Evolutionary conservation across 176 grass and related monocot genomes (phyloP), one percentile per base, ranked within the genome.

Genomic region (Oryza rufipogon): DNA sequence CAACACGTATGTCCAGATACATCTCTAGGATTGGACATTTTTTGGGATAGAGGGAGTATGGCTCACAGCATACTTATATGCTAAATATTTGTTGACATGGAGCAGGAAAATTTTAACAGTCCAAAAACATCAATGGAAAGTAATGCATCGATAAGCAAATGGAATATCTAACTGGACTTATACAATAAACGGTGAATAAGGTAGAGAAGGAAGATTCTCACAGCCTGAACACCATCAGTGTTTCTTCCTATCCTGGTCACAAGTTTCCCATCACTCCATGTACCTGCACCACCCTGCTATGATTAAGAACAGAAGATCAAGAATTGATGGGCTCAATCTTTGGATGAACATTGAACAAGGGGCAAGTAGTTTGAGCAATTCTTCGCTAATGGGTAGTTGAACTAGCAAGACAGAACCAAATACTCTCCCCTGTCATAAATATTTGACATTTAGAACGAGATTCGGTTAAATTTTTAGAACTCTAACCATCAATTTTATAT

Each of bases 221-320:
- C 96, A 89, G 96, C 96, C 82, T 98, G 93, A 81, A 98, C 96
- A 88, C 83, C 89, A 33, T 92, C 87, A 69, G 92, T 95, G 79
- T 98, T 98, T 92, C 86, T 95, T 80, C 96, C 96, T 63, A 98
- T 98, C 89, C 93, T 90, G 56, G 96, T 98, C 81, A 98, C 93
- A 44, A 98, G 96, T 80, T 98, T 98, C 47, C 96, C 96, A 81
- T 98, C 96, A 83, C 96, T 98, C 96, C 96, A 98, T 79, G 96
- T 98, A 98, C 96, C 96, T 98, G 96, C 96, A 98, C 96, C 96
- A 93, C 96, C 96, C 96, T 98, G 92, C 72, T 97, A 85, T 81
- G 86, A 89, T 73, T 97, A 92, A 92, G 90, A 86, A 87, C 68
- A 86, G 73, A 82, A 39, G 66, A 90, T 90, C 83, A 90, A 72